These are phyloP conservation scores for Iris macrosiphon DNA, from an alignment of 106 monocot genomes.

Conservation along the genomic window DNA sequence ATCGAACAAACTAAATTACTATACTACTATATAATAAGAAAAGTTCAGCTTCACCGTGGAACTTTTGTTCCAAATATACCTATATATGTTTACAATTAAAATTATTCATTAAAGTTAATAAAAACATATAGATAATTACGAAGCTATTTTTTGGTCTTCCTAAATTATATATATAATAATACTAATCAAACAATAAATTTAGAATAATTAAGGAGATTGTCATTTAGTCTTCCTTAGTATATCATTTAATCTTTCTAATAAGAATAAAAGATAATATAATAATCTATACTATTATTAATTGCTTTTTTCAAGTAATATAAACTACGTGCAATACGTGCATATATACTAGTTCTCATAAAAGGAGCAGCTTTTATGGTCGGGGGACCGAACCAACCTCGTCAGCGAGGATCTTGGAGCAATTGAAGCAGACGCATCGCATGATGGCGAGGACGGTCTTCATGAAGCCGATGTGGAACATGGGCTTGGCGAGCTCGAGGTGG, in stretches of 20 bases:
- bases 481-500: constrained; percentile 97
- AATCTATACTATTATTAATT: background rate
- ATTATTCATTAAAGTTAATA: too few species aligned
- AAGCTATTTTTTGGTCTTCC: too few species aligned
- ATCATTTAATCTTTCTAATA: background rate
- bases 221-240: background rate
- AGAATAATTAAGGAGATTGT: too few species aligned
- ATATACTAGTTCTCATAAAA: background rate
- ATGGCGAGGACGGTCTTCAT: constrained; percentile 95
- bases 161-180: too few species aligned
- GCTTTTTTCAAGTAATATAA: too few species aligned
- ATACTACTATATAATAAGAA: background rate
- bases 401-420: constrained; percentile 95
- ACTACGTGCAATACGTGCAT: background rate
- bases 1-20: too few species aligned
- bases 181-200: too few species aligned
- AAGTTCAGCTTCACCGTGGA: background rate
- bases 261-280: background rate
- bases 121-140: too few species aligned
- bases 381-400: too few species aligned
- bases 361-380: too few species aligned
- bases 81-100: too few species aligned
- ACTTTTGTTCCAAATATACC: too few species aligned
- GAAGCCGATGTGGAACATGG: constrained; percentile 97
- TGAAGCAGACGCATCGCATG: constrained; percentile 97